Percentiles rank a stretch among this genome's conserved stretches.
phyloP scores from a whole-genome alignment of 768 basidiomycete species.

The Xanthoconium stramineum region DNA sequence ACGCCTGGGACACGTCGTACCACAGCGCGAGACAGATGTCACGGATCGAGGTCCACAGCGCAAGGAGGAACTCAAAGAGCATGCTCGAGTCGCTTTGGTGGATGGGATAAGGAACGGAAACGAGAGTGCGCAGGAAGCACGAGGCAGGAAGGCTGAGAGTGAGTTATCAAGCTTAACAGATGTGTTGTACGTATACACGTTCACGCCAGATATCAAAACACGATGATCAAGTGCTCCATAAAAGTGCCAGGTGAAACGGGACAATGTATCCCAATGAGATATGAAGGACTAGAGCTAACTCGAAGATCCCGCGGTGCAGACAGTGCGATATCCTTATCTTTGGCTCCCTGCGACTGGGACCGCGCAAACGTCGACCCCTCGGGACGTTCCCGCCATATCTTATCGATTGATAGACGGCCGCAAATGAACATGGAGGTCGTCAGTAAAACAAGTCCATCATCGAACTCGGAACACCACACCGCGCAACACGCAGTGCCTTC shows the following conservation, averaged over 20 bases:
- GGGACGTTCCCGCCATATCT: conserved; percentile 13
- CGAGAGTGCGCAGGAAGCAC: no score
- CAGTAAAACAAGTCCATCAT: neutral
- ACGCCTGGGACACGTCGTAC: neutral
- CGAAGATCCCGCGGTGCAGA: no score
- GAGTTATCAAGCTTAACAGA: no score
- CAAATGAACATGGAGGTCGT: conserved; percentile 8
- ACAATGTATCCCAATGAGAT: no score
- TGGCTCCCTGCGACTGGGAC: neutral
- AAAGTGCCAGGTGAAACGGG: no score
- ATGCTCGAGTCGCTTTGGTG: neutral
- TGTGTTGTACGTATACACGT: no score
- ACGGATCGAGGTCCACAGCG: conserved; percentile 13
- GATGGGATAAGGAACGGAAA: no score
- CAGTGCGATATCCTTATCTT: no score
- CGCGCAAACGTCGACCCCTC: conserved; percentile 6
- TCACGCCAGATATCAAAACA: no score
- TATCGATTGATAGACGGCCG: conserved; percentile 21
- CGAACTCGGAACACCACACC: conserved; percentile 3
- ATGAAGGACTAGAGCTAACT: no score
- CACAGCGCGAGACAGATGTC: conserved; percentile 5
- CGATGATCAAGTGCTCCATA: no score
- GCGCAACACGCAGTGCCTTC: neutral
- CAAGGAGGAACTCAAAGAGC: conserved; percentile 8
- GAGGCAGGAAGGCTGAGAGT: no score